Conservation (phyloP, 2,329 filamentous ascomycete genomes). For the Colletotrichum navitas region DNA sequence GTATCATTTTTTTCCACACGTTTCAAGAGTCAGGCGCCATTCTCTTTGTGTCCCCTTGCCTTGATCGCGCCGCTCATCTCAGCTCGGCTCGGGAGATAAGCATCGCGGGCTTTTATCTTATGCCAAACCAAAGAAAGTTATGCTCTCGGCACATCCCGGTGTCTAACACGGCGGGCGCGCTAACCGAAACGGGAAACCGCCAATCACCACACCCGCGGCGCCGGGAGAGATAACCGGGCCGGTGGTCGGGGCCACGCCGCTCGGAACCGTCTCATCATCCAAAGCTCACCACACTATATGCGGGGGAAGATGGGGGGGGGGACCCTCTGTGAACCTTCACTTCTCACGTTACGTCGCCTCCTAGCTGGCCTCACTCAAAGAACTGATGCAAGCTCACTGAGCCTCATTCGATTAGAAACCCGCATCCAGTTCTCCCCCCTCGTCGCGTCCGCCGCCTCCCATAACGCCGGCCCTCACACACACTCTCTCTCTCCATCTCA, state of each 20-base stretch:
- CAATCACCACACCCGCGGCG: slow-evolving; percentile 10
- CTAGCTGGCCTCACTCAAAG: neutral
- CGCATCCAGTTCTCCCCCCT: no score
- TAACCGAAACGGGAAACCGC: slow-evolving; percentile 19
- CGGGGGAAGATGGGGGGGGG: neutral
- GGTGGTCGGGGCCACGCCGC: slow-evolving; percentile 38
- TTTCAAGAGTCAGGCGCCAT: neutral
- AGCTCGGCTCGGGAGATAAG: neutral
- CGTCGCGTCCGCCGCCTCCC: neutral
- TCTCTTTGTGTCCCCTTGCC: neutral
- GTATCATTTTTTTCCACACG: neutral
- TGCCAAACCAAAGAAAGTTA: neutral
- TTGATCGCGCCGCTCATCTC: neutral
- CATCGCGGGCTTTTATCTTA: neutral
- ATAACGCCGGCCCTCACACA: neutral
- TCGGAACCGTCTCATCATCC: slow-evolving; percentile 17
- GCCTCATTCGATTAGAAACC: neutral
- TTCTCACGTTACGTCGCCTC: neutral
- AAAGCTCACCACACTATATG: neutral
- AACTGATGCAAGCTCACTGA: neutral
- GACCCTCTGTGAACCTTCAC: neutral
- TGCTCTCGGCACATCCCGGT: neutral
- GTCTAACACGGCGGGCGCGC: slow-evolving; percentile 12
- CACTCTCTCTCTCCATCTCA: neutral
- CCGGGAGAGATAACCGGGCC: slow-evolving; percentile 40